Evolutionary conservation across 306 rosid genomes (phyloP).

Genomic region (Hippophae gyantsensis): DNA sequence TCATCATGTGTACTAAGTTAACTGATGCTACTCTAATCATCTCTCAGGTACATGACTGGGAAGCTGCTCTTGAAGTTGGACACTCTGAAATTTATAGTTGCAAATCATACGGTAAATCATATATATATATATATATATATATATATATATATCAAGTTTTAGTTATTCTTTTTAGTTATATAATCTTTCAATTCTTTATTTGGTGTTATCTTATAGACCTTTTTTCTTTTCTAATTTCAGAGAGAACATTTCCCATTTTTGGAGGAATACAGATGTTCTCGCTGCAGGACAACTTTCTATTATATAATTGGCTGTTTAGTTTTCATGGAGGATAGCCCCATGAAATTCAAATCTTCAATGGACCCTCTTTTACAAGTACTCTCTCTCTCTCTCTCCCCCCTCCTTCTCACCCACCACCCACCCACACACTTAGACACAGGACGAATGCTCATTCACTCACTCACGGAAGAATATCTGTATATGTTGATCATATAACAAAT

Average conservation of each 20-base stretch:
- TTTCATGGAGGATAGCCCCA: conserved; percentile 90
- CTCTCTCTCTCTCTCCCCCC: conserved; percentile 15
- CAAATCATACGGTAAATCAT: conserved; percentile 75
- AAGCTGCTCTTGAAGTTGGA: conserved; percentile 95
- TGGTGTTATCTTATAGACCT: conserved; percentile 16
- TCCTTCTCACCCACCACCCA: conserved; percentile 5
- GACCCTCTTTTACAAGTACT: conserved; percentile 86
- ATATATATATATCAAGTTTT: not conserved
- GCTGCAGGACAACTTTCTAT: conserved; percentile 87
- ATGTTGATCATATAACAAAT: no score
- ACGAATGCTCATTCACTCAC: no score
- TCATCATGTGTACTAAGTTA: no score
- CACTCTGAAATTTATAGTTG: conserved; percentile 79
- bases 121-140: not conserved
- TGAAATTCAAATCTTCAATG: conserved; percentile 91
- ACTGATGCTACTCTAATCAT: not conserved
- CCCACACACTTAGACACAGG: not conserved
- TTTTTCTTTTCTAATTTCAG: conserved; percentile 31
- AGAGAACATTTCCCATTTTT: conserved; percentile 90
- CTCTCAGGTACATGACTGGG: conserved; percentile 87
- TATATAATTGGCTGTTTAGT: conserved; percentile 87
- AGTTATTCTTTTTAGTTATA: conserved; percentile 4
- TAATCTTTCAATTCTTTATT: not conserved
- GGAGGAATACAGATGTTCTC: conserved; percentile 82
- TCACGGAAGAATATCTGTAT: no score